These are phyloP conservation scores for Lecanicillium sp. DNA, from an alignment of 2,329 filamentous ascomycete genomes.

Conservation along the genomic window DNA sequence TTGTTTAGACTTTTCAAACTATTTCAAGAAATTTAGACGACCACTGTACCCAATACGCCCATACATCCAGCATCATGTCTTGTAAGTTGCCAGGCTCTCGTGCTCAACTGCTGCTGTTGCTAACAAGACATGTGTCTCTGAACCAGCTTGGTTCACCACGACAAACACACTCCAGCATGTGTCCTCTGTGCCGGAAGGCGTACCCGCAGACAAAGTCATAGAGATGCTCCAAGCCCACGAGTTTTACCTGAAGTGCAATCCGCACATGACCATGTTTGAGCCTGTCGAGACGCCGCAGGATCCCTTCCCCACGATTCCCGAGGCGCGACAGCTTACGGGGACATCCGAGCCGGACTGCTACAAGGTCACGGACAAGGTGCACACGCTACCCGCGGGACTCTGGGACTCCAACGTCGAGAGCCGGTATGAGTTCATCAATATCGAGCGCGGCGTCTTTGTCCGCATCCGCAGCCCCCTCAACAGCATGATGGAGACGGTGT, in stretches of 20 bases:
- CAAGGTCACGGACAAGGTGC: conserved; percentile 41
- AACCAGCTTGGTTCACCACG: conserved; percentile 36
- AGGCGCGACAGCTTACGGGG: conserved; percentile 16
- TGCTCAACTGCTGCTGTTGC: no score
- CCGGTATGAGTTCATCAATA: conserved; percentile 44
- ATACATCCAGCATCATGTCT: no score
- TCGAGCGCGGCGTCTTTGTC: conserved; percentile 42
- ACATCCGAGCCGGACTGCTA: conserved; percentile 29
- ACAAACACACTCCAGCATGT: conserved; percentile 33
- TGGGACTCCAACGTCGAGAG: conserved; percentile 48
- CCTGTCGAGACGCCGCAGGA: conserved; percentile 21
- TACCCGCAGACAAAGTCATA: conserved; percentile 28
- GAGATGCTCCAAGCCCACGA: conserved; percentile 42
- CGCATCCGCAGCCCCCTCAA: conserved; percentile 42
- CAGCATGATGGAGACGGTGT: conserved; percentile 45
- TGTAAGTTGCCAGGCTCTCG: no score
- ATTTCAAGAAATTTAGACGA: no score
- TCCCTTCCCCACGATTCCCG: conserved; percentile 20
- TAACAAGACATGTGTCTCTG: no score
- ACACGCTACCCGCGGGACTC: conserved; percentile 45
- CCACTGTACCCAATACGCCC: no score
- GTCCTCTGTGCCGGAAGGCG: conserved; percentile 32
- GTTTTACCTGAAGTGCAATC: conserved; percentile 45
- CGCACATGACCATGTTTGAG: conserved; percentile 39
- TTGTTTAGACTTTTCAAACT: no score